Conservation (phyloP, 441 rosid species). For the Corymbia citriodora region DNA sequence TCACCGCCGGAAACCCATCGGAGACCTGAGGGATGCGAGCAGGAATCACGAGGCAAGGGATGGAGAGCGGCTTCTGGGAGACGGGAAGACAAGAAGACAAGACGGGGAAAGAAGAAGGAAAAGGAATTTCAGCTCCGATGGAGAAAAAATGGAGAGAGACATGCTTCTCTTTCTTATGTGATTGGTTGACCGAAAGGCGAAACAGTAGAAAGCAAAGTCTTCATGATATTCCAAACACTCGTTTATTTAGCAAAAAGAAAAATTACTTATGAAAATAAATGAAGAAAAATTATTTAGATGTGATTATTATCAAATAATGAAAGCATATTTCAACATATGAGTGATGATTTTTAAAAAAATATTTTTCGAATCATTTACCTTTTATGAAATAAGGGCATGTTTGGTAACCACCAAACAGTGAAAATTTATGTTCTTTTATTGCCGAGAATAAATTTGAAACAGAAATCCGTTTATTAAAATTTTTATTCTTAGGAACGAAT, state of each 20-base stretch:
- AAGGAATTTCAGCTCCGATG: background rate
- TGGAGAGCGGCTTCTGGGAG: background rate
- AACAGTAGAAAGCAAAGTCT: background rate
- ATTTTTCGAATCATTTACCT: rapidly evolving
- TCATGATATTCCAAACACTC: background rate
- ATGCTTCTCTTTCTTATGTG: background rate
- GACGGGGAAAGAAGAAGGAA: background rate
- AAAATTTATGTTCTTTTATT: no score
- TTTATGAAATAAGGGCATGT: background rate
- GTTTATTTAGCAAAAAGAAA: background rate
- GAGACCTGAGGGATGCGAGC: background rate
- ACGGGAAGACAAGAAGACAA: background rate
- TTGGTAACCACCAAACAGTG: no score
- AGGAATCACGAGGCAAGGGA: background rate
- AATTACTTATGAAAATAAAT: background rate
- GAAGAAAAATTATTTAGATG: background rate
- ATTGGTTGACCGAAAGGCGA: background rate
- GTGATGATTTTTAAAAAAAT: background rate
- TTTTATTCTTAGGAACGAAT: no score
- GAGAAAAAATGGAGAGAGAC: background rate
- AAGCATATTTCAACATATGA: rapidly evolving
- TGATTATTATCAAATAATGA: background rate
- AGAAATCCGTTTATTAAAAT: no score
- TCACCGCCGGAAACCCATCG: background rate
- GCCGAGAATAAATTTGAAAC: no score